Base-by-base conservation (phyloP, 805 yeast species). In the Candida boleticola region DNA sequence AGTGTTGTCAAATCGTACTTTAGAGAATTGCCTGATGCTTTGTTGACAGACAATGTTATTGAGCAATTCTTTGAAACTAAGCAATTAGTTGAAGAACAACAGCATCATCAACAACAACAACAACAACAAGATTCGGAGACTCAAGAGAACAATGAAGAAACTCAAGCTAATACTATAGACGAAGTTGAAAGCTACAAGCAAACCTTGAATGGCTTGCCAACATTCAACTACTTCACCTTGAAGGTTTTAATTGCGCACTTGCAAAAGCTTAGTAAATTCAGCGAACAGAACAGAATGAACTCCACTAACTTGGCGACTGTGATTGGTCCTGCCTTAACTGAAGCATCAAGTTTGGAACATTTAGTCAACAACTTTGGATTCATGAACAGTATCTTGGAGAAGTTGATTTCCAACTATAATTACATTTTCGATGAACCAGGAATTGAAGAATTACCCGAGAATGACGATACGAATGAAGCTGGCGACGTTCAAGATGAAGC, bases 251-350 rank as follows among this genome's bases (percentile, higher is more conserved):
- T 85, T 29, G 64, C 71, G 33, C 98, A 90, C 65, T 73, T 90
- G 66, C 71, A 76, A 49, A 74, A 74, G 49, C 83, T 92, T 19
- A 82, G 85, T 41, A 75, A 74, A 44, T 81, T 80, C 54, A 81
- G 83, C 35, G 81, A 77, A 9, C 66, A 65, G 36, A 92, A 92
- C 64, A 82, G 82, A 58, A 92, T 92, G 98, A 87, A 84, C 42
- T 79, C 95, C 2, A 82, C 89, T 1, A 92, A 92, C 57, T 66
- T 92, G 54, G 95, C 97, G 3, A 92, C 95, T 42, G 97, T 92
- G 5, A 84, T 92, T 48, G 83, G 82, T 1, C 83, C 83, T 1
- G 76, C 80, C 2, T 68, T 79, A 41, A 76, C 80, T 4, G 83
- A 79, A 48, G 80, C 81, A 11, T 68, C 78, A 46, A 64, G 57